Evolutionary conservation across 2,329 filamentous ascomycete genomes (phyloP).

Genomic region (Apiospora kogelbergensis): DNA sequence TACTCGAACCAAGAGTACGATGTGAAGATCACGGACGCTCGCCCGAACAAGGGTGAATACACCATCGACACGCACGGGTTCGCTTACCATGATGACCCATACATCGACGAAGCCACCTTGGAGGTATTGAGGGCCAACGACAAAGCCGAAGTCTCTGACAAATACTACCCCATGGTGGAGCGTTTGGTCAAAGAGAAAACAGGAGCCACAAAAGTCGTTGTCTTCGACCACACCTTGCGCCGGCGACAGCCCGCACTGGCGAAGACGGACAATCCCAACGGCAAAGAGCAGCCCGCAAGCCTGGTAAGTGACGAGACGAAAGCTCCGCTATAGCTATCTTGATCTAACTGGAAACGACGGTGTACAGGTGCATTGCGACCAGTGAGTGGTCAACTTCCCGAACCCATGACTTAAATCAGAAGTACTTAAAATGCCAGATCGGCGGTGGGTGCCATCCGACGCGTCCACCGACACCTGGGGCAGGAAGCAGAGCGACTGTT

Average conservation of each 20-base stretch:
- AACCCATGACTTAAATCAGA: conserved; percentile 6
- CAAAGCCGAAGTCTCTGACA: not conserved
- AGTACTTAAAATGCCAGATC: no score
- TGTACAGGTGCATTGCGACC: not conserved
- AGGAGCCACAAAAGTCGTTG: conserved; percentile 14
- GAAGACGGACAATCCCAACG: conserved; percentile 9
- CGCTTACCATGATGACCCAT: not conserved
- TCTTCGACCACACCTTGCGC: conserved; percentile 18
- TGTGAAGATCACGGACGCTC: conserved; percentile 8
- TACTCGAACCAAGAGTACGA: conserved; percentile 9
- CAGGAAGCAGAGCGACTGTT: not conserved
- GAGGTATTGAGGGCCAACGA: not conserved
- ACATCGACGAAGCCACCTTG: no score
- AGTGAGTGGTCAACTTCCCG: not conserved
- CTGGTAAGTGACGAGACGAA: conserved; percentile 12
- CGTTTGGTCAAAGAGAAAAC: conserved; percentile 15
- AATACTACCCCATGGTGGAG: conserved; percentile 14
- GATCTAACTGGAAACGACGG: not conserved
- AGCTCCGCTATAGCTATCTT: no score
- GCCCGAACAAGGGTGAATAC: conserved; percentile 11
- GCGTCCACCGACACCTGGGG: not conserved
- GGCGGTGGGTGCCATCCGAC: no score
- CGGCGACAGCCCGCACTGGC: conserved; percentile 7
- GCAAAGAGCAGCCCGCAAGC: conserved; percentile 17
- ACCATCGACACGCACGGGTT: conserved; percentile 1